A percentile compares a stretch with the other conserved stretches of the same genome.
Conservation (phyloP, 306 rosid genomes). For the Inga oerstediana region DNA sequence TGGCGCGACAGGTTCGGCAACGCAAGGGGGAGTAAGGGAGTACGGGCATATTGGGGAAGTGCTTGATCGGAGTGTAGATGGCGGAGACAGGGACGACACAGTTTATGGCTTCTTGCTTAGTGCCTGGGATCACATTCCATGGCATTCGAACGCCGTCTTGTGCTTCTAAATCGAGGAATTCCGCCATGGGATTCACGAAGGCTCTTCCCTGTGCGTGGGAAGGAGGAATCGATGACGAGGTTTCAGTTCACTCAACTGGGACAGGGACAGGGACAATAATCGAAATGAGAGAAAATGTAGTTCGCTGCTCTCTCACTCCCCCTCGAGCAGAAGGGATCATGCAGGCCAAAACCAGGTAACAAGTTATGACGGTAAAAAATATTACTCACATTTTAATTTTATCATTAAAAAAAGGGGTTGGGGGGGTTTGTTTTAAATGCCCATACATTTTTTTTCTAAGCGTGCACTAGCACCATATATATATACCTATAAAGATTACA, state of each 20-base stretch:
- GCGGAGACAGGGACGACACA: constrained; percentile 84
- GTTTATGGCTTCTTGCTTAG: constrained; percentile 69
- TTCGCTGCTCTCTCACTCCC: background rate
- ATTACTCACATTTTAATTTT: no score
- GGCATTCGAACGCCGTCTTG: constrained; percentile 99
- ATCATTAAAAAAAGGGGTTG: no score
- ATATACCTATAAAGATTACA: no score
- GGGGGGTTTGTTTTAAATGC: no score
- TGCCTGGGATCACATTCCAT: constrained; percentile 96
- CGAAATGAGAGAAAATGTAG: background rate
- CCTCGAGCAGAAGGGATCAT: background rate
- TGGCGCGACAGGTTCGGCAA: constrained; percentile 90
- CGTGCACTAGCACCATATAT: no score
- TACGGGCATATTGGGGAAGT: constrained; percentile 66
- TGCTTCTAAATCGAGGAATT: constrained; percentile 80
- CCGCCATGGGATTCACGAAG: constrained; percentile 54
- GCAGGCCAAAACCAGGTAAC: no score
- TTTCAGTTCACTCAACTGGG: background rate
- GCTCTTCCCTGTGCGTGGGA: background rate
- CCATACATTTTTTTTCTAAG: no score
- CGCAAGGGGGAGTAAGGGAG: constrained; percentile 85
- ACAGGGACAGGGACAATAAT: background rate
- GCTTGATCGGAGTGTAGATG: constrained; percentile 80
- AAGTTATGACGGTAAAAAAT: no score
- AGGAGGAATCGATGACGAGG: background rate